phyloP scores from a whole-genome alignment of 129 eudicot genomes.

The Tagetes erecta region DNA sequence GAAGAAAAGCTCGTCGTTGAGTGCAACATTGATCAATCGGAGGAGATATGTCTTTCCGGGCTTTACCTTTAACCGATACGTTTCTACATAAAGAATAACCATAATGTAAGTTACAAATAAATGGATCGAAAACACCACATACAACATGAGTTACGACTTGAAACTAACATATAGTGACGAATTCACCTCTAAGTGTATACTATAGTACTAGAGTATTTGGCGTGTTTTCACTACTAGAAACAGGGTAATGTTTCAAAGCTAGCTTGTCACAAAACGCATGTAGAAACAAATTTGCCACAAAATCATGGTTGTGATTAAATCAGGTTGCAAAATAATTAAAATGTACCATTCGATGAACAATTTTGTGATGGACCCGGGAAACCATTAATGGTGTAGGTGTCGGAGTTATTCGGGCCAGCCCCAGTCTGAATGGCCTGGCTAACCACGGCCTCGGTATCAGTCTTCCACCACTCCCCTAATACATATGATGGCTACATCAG shows the following conservation, averaged over 20 bases:
- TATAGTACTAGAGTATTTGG: too few species aligned
- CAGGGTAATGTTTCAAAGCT: too few species aligned
- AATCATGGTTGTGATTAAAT: too few species aligned
- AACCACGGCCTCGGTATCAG: constrained; percentile 63
- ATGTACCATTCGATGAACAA: constrained; percentile 56
- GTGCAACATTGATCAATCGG: constrained; percentile 70
- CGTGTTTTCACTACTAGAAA: too few species aligned
- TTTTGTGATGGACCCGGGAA: constrained; percentile 61
- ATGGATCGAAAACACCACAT: background rate
- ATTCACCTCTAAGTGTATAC: too few species aligned
- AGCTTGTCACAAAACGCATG: too few species aligned
- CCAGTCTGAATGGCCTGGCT: constrained; percentile 67
- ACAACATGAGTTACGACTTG: too few species aligned
- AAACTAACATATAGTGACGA: too few species aligned
- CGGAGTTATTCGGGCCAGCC: constrained; percentile 64
- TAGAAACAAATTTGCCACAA: too few species aligned
- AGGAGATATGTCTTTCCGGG: constrained; percentile 75
- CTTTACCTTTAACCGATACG: constrained; percentile 60
- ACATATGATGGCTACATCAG: background rate
- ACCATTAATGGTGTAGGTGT: constrained; percentile 67
- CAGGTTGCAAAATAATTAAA: too few species aligned
- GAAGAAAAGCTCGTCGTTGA: constrained; percentile 74
- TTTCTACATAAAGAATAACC: constrained; percentile 36
- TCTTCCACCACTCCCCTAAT: constrained; percentile 83
- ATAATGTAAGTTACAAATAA: background rate